Evolutionary conservation across 106 monocot species (phyloP).

Genomic region (Allium cepa): DNA sequence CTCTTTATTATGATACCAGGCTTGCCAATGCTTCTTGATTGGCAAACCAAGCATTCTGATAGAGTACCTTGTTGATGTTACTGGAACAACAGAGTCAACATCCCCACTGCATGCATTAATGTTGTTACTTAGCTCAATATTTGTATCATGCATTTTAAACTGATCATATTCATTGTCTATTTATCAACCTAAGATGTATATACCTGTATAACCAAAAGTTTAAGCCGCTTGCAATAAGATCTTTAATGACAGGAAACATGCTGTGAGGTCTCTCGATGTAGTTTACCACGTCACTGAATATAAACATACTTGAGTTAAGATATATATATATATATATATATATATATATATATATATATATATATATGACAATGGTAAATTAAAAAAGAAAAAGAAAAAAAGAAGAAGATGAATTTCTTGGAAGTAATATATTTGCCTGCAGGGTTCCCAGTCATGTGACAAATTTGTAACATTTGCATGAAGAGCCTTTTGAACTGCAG

Average conservation of each 20-base stretch:
- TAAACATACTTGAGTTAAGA: background rate
- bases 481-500: conserved; percentile 9
- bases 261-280: conserved; percentile 14
- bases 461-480: conserved; percentile 5
- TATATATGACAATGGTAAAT: too few species aligned
- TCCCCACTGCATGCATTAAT: conserved; percentile 7
- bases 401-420: background rate
- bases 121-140: background rate
- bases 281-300: background rate
- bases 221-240: conserved; percentile 17
- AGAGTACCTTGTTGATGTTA: conserved; percentile 14
- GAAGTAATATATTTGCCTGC: conserved; percentile 1
- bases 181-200: background rate
- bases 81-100: conserved; percentile 4
- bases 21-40: background rate
- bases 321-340: too few species aligned
- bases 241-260: conserved; percentile 13
- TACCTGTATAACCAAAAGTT: conserved; percentile 31
- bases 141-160: background rate
- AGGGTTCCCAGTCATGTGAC: conserved; percentile 2
- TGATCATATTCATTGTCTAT: background rate
- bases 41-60: conserved; percentile 16
- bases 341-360: too few species aligned
- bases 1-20: conserved; percentile 9
- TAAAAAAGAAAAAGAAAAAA: background rate